Evolutionary conservation across 805 yeast species (phyloP).

Genomic region (Ogataea minuta): DNA sequence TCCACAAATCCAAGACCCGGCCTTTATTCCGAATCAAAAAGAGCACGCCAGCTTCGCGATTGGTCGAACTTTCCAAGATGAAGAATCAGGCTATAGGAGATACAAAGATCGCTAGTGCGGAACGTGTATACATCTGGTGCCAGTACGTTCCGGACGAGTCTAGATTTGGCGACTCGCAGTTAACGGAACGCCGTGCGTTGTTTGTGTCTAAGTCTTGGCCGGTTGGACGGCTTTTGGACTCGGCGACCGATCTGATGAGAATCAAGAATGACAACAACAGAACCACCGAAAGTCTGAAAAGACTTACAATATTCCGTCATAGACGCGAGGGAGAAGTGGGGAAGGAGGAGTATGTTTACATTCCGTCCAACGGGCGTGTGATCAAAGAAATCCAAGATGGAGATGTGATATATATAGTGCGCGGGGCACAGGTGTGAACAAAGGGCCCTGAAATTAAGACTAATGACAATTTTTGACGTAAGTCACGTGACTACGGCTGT

Average conservation of each 20-base stretch:
- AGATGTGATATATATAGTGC: constrained; percentile 50
- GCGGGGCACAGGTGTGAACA: constrained; percentile 38
- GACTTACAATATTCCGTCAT: constrained; percentile 47
- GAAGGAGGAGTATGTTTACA: constrained; percentile 27
- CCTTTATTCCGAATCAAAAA: constrained; percentile 10
- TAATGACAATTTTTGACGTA: too few species aligned
- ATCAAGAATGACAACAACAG: constrained; percentile 50
- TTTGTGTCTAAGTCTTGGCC: constrained; percentile 58
- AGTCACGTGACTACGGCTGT: too few species aligned
- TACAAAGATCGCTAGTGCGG: constrained; percentile 38
- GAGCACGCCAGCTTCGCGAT: constrained; percentile 23
- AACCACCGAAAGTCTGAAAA: constrained; percentile 39
- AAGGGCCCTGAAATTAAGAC: neutral
- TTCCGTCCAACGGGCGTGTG: constrained; percentile 41
- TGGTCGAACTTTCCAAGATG: constrained; percentile 39
- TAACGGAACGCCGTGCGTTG: constrained; percentile 32
- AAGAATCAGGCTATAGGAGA: constrained; percentile 54
- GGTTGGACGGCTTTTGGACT: constrained; percentile 57
- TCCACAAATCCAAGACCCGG: constrained; percentile 12
- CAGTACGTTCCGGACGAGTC: constrained; percentile 37
- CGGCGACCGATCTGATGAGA: constrained; percentile 44
- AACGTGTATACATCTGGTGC: constrained; percentile 51
- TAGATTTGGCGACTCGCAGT: constrained; percentile 9
- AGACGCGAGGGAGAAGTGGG: constrained; percentile 31
- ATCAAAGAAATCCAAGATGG: constrained; percentile 43